Evolutionary conservation across 139 green algal species (phyloP), one percentile per base, ranked within the genome.

Genomic region (Closterium sp.): DNA sequence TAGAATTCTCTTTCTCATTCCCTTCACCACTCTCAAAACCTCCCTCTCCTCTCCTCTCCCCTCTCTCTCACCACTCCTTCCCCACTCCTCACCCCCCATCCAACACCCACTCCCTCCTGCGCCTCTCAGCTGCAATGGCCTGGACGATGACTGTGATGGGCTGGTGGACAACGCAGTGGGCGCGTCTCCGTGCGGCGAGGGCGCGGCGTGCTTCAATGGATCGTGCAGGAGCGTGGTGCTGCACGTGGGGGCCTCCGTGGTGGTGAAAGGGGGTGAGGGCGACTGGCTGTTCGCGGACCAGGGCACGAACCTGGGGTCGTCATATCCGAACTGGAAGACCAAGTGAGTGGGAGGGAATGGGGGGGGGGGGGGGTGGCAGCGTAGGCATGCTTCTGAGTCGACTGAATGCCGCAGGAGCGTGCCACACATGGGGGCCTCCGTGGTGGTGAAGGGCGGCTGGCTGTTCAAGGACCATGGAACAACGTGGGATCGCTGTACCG

Each of bases 131-230:
- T 92, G 89, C 84, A 89, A 92, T 33, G 55, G 43, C 0, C 30
- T 66, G 2, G 89, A 92, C 89, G 84, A 92, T n/a, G 32, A 92
- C 83, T 92, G 89, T 30, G 83, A 92, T 32, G 89, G 89, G 31
- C 31, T 88, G 6, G 76, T 92, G n/a, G 89, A 92, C 89, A 90
- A 92, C 33, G 76, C 81, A 3, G 3, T 43, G 34, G 32, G 30
- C 16, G 23, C 90, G 76, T 84, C 90, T 7, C 4, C 90, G 9
- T 92, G 89, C 89, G 9, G 6, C 33, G 31, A 23, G 4, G 89
- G 64, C n/a, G 12, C 33, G 16, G 89, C 16, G 76, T 92, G 89
- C 89, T 92, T 87, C 86, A 28, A 21, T 7, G 83, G 89, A 1
- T 43, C 19, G n/a, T 91, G 89, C 89, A 9, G 35, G 64, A 7